These are phyloP conservation scores for Diaporthe helianthi DNA, from an alignment of 2,329 filamentous ascomycete genomes.

Conservation along the genomic window DNA sequence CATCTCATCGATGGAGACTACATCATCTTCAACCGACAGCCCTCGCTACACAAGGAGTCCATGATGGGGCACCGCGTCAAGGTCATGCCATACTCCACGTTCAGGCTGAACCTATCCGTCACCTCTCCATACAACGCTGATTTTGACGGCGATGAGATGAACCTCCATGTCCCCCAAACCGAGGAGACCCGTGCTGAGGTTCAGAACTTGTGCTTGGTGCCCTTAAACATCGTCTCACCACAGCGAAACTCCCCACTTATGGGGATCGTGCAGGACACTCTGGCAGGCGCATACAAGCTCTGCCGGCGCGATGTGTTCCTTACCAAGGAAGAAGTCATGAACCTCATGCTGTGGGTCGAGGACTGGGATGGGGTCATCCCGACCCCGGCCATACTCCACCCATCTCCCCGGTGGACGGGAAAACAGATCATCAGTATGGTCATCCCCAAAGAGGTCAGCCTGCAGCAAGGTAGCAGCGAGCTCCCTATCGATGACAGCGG, in stretches of 20 bases:
- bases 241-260: conserved; percentile 97
- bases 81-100: conserved; percentile 99
- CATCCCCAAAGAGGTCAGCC: conserved; percentile 85
- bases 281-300: conserved; percentile 97
- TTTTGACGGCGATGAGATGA: conserved; percentile 99
- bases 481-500: conserved; percentile 77
- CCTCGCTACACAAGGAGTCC: conserved; percentile 98
- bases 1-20: conserved; percentile 96
- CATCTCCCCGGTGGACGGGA: conserved; percentile 91
- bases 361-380: conserved; percentile 97
- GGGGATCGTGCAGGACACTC: conserved; percentile 98
- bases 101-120: conserved; percentile 95
- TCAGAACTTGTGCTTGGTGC: conserved; percentile 95
- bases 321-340: conserved; percentile 91
- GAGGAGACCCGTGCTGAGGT: conserved; percentile 97
- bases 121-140: conserved; percentile 99
- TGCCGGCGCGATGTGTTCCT: conserved; percentile 92
- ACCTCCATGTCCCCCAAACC: conserved; percentile 97
- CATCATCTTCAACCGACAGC: conserved; percentile 99
- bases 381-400: conserved; percentile 91
- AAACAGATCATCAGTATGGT: conserved; percentile 97
- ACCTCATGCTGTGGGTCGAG: conserved; percentile 95
- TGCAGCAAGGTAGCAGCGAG: conserved; percentile 70
- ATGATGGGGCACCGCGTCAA: conserved; percentile 99
- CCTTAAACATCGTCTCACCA: conserved; percentile 96